Evolutionary conservation across 2,329 filamentous ascomycete species (phyloP), one percentile per base, ranked within the genome.

Genomic region (Aureobasidium sp.): DNA sequence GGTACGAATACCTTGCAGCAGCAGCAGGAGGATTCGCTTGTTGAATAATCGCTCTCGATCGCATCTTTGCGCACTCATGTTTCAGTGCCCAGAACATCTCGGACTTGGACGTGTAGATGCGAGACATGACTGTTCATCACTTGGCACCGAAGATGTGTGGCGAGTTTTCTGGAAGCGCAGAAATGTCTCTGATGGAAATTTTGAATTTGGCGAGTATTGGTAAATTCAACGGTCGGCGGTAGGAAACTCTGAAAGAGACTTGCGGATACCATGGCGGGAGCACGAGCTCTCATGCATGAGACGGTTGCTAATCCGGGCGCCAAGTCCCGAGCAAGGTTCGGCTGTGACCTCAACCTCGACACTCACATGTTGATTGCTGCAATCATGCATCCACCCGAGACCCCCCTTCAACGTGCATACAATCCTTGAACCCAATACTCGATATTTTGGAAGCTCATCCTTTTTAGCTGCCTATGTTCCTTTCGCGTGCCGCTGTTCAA

Each of bases 291-390:
- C n/a, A 3, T 39, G 41, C 54, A 42, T 36, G 15, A 27, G n/a
- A 21, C 29, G 32, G 44, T 37, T 59, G 41, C 57, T 59, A 59
- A 59, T 49, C 6, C 29, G 27, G 57, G 2, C n/a, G 45, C 44
- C 45, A 50, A 59, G 57, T 25, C 27, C 32, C 16, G n/a, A 48
- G 21, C 32, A 59, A 48, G 25, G 57, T 37, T 59, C 57, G 44
- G 57, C 57, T 50, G 30, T 59, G 57, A 59, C 57, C 57, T 59
- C 57, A 59, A 59, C 45, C 57, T 50, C 45, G 41, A 50, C 34
- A 37, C 57, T 42, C 57, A 50, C 57, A 36, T 49, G 34, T 50
- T 42, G 21, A 16, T 27, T 49, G 55, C 44, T 59, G 15, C 55
- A 16, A 21, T 36, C 21, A 11, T 42, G 50, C 50, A 41, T 32